Conservation (phyloP, 2,329 filamentous ascomycete genomes). For the Colletotrichum echinochloae region DNA sequence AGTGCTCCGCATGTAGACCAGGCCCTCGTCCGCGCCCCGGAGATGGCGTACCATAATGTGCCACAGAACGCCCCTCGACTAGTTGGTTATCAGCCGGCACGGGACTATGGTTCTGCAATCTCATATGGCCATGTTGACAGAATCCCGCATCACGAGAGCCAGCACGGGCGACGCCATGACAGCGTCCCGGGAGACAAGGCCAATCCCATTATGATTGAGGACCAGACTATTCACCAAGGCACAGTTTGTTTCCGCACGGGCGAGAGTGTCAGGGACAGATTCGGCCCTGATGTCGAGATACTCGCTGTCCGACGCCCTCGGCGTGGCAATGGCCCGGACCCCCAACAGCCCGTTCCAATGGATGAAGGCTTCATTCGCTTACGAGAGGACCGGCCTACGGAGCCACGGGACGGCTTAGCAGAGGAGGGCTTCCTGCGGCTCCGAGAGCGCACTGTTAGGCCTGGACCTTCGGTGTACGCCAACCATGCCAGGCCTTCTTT, state of each 20-base stretch:
- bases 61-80: constrained; percentile 41
- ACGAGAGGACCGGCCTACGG: constrained; percentile 16
- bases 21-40: neutral
- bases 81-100: constrained; percentile 42
- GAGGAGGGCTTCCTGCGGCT: constrained; percentile 37
- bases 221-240: constrained; percentile 46
- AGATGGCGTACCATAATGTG: constrained; percentile 7
- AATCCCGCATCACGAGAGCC: neutral
- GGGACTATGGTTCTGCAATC: constrained; percentile 48
- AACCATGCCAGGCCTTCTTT: neutral
- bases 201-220: constrained; percentile 55
- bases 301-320: constrained; percentile 35
- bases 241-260: constrained; percentile 48
- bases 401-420: constrained; percentile 17
- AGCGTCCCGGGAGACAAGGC: constrained; percentile 44
- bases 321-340: constrained; percentile 17
- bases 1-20: constrained; percentile 9
- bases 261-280: constrained; percentile 46
- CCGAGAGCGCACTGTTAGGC: constrained; percentile 18
- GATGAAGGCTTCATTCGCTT: constrained; percentile 37
- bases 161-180: constrained; percentile 4
- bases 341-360: constrained; percentile 3
- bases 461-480: neutral
- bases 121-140: constrained; percentile 43
- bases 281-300: constrained; percentile 37